These are phyloP conservation scores for Aspergillus neoniger DNA, from an alignment of 2,329 filamentous ascomycete genomes.

Conservation along the genomic window DNA sequence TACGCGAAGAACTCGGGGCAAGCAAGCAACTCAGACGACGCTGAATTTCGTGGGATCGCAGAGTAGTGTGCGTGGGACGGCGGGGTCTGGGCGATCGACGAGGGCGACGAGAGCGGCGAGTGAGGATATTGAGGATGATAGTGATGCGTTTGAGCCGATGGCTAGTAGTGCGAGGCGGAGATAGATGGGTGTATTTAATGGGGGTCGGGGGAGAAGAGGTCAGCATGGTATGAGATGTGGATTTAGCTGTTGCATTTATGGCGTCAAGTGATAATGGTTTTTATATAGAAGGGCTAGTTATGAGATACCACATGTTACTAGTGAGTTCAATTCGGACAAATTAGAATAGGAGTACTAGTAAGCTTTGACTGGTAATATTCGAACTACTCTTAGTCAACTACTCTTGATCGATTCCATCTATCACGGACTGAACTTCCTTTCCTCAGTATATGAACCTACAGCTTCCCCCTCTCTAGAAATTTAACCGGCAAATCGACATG, in stretches of 20 bases:
- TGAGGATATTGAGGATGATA: slow-evolving; percentile 46
- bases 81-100: slow-evolving; percentile 32
- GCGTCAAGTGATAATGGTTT: background rate
- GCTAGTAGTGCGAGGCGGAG: slow-evolving; percentile 28
- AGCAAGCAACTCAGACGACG: slow-evolving; percentile 40
- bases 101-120: slow-evolving; percentile 40
- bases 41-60: slow-evolving; percentile 47
- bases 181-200: background rate
- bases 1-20: slow-evolving; percentile 28
- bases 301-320: too few species aligned
- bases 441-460: slow-evolving; percentile 17
- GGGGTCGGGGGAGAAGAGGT: too few species aligned
- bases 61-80: slow-evolving; percentile 28
- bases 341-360: too few species aligned
- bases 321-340: too few species aligned
- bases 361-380: too few species aligned
- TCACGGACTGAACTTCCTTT: too few species aligned
- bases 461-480: slow-evolving; percentile 31
- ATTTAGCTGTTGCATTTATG: too few species aligned
- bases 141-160: slow-evolving; percentile 51
- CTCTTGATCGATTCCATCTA: too few species aligned
- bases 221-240: too few species aligned
- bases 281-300: too few species aligned
- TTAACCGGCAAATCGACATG: slow-evolving; percentile 37
- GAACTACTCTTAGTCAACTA: too few species aligned